Conservation (phyloP, 345 rosid species). For the Cardamine occulta region DNA sequence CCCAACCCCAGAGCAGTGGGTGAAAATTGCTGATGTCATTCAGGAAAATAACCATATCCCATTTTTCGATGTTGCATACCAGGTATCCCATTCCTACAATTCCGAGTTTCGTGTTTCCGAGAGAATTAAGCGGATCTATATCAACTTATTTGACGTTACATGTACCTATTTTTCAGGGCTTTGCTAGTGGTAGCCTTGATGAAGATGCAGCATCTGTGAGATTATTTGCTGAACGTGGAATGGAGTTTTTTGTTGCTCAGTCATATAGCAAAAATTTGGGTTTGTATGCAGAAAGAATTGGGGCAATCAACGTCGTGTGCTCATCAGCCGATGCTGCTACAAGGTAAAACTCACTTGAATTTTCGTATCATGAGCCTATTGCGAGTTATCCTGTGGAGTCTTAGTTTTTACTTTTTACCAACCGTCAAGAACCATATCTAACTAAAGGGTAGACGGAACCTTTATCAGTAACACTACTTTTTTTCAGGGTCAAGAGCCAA, state of each 20-base stretch:
- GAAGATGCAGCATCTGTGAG: constrained; percentile 91
- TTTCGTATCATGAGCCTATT: neutral
- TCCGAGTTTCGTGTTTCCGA: neutral
- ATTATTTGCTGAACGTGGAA: constrained; percentile 76
- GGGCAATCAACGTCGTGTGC: constrained; percentile 90
- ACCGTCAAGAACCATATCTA: neutral
- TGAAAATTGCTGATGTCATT: constrained; percentile 82
- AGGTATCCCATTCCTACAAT: constrained; percentile 48
- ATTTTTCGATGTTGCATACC: constrained; percentile 97
- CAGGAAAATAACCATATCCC: constrained; percentile 94
- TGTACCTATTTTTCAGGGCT: constrained; percentile 59
- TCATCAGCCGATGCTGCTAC: constrained; percentile 82
- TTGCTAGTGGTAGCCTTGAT: constrained; percentile 99
- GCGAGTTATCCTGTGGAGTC: neutral
- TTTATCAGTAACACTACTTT: constrained; percentile 57
- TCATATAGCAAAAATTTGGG: constrained; percentile 97
- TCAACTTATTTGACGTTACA: constrained; percentile 4
- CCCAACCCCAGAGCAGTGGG: constrained; percentile 96
- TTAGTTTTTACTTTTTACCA: neutral
- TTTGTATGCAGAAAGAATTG: constrained; percentile 88
- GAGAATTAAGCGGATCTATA: neutral
- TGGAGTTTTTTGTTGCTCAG: constrained; percentile 94
- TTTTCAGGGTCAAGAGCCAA: constrained; percentile 94
- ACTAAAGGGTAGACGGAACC: constrained; percentile 37
- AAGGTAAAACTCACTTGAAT: constrained; percentile 49